Base-by-base conservation (phyloP, 768 basidiomycete species). In the Suillus alpinus region DNA sequence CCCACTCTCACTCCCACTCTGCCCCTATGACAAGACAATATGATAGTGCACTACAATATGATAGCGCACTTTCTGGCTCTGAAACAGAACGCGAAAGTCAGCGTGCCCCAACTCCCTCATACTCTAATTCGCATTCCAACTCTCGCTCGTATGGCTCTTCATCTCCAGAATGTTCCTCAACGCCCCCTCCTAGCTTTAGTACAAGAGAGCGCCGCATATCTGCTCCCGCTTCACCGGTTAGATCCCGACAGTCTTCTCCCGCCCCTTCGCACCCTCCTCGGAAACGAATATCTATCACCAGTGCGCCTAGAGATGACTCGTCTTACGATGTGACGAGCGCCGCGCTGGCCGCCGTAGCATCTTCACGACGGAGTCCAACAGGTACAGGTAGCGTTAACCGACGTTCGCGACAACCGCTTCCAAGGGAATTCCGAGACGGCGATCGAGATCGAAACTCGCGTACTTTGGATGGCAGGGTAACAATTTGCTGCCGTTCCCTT, bases 41-140 rank as follows among this genome's bases (percentile, higher is more conserved):
- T 37, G 75, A 76, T 55, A 77, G 76, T 53, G 64, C 73, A 34
- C 79, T 81, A 18, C 41, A 43, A 49, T 63, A 62, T 37, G 75
- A 76, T 56, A 77, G 76, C 56, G 65, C 73, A 36, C 80, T 81
- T 58, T 92, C 91, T 7, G 91, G 91, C 36, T 92, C 90, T 2
- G 92, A 92, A 71, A 93, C 91, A 0, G 92, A 93, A 71, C 85
- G 89, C 47, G 90, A 92, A 72, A 81, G 79, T 41, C 66, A 71
- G 41, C 71, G 71, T 69, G 73, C 70, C 7, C 69, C 69, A 16
- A 62, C 71, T 58, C 69, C 74, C 62, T 66, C 74, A 58, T 62
- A 71, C 63, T 67, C 68, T 47, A 68, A 71, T 64, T 64, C 76
- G 50, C 67, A 67, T 68, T 63, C 71, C 32, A 59, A 66, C 59